Evolutionary conservation across 176 grass and related monocot species (phyloP).

Genomic region (Areca catechu): DNA sequence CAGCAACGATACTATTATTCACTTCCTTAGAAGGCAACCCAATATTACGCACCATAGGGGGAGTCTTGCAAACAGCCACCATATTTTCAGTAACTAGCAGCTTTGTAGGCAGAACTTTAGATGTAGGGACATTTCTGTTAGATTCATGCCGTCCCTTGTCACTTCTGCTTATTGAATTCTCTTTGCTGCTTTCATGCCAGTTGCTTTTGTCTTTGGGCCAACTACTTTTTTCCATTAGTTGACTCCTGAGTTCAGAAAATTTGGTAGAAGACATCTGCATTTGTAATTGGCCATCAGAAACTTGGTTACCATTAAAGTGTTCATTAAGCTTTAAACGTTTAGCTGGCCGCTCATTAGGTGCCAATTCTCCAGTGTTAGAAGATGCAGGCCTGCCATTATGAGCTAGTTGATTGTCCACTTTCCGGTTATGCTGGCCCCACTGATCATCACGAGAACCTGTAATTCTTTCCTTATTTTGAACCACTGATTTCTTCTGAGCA

Average conservation of each 20-base stretch:
- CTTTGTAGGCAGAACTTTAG: conserved; percentile 18
- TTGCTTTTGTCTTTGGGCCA: conserved; percentile 24
- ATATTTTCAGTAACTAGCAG: conserved; percentile 26
- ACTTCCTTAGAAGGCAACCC: conserved; percentile 17
- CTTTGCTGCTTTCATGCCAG: conserved; percentile 19
- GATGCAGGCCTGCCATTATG: conserved; percentile 26
- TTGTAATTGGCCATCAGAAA: conserved; percentile 19
- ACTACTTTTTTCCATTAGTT: conserved; percentile 31
- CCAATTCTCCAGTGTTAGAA: conserved; percentile 14
- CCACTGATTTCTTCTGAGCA: conserved; percentile 45
- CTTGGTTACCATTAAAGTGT: conserved; percentile 25
- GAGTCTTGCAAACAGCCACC: conserved; percentile 8
- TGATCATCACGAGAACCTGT: conserved; percentile 20
- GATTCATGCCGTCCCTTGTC: conserved; percentile 13
- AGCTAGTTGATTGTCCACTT: conserved; percentile 25
- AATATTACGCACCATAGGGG: conserved; percentile 1
- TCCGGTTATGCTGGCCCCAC: conserved; percentile 24
- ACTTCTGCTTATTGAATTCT: conserved; percentile 1
- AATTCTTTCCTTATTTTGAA: conserved; percentile 18
- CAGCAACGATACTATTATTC: conserved; percentile 9
- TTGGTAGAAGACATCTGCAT: conserved; percentile 24
- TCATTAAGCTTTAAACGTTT: conserved; percentile 54
- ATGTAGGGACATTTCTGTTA: conserved; percentile 19
- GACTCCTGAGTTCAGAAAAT: conserved; percentile 25
- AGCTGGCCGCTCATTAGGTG: conserved; percentile 24